Evolutionary conservation across 768 basidiomycete species (phyloP), one percentile per base, ranked within the genome.

Genomic region (Lactarius deliciosus): DNA sequence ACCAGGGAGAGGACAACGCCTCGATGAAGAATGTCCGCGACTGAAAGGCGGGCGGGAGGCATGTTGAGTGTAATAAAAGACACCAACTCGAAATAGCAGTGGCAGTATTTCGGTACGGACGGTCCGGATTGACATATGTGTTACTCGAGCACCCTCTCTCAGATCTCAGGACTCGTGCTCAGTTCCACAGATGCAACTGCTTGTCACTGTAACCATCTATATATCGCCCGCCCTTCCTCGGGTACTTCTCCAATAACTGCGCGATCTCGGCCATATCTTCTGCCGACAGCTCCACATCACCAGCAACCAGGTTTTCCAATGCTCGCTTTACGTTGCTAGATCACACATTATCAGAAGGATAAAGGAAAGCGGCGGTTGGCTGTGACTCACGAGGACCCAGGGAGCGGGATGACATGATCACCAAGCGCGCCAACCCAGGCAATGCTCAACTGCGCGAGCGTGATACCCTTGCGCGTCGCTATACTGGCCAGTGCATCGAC

Each of bases 331-430:
- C 73, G 56, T 79, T 70, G 32, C 78, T 81, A 64, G 18, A 16
- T 59, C n/a, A 47, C 1, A 3, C 10, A 50, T 6, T 13, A 13
- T 53, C 13, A 53, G 50, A 28, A 25, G 16, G 25, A 7, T 25
- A 40, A 7, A n/a, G 43, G 32, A 40, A 2, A 64, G 34, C 32
- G 6, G 11, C 20, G 28, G 45, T 18, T 32, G 5, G 3, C 1
- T 25, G n/a, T 11, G 65, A 74, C 76, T 61, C 60, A 79, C 78
- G 78, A 79, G 20, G 78, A 79, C 2, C 83, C 83, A 1, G 83
- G 83, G 34, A 84, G 76, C 1, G 83, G 82, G 70, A 84, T 77
- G 40, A 81, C 76, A 68, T 80, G 73, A 16, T 68, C 60, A 13
- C 79, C 79, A 16, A 76, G 75, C 3, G 76, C 70, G 22, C 58